Evolutionary conservation across 805 yeast genomes (phyloP).

Genomic region (Spathaspora girioi): DNA sequence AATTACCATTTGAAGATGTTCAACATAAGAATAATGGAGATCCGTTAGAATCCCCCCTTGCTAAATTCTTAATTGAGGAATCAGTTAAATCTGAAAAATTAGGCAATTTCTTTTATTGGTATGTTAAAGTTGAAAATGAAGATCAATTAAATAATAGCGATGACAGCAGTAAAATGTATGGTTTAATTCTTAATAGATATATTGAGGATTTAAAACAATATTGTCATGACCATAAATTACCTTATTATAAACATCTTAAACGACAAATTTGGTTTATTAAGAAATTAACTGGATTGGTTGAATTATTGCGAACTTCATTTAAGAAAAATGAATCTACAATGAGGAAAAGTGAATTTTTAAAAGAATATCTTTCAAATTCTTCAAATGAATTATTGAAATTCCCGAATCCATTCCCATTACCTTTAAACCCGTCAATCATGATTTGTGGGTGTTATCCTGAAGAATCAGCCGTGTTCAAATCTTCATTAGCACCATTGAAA

Average conservation of each 20-base stretch:
- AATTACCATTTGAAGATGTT: conserved; percentile 9
- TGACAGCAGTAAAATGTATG: conserved; percentile 18
- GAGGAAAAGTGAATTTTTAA: conserved; percentile 66
- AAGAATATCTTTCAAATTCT: conserved; percentile 51
- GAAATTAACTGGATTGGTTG: conserved; percentile 61
- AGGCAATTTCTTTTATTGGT: conserved; percentile 90
- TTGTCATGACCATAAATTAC: conserved; percentile 23
- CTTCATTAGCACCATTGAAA: conserved; percentile 85
- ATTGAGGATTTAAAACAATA: conserved; percentile 32
- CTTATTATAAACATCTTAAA: conserved; percentile 38
- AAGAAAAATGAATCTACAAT: conserved; percentile 70
- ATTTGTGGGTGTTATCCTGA: conserved; percentile 76
- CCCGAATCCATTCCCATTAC: conserved; percentile 58
- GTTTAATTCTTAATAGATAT: conserved; percentile 36
- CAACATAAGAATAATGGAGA: conserved; percentile 12
- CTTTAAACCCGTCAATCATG: conserved; percentile 76
- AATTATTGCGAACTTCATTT: conserved; percentile 50
- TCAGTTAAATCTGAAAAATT: conserved; percentile 62
- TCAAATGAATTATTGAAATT: conserved; percentile 37
- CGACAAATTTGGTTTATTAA: conserved; percentile 70
- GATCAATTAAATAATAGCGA: conserved; percentile 38
- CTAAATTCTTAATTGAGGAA: conserved; percentile 70
- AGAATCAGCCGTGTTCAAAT: conserved; percentile 83
- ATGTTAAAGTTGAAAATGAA: conserved; percentile 79
- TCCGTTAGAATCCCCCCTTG: conserved; percentile 54